phyloP scores from a whole-genome alignment of 2,329 filamentous ascomycete genomes.

The Aureobasidium uvarum region DNA sequence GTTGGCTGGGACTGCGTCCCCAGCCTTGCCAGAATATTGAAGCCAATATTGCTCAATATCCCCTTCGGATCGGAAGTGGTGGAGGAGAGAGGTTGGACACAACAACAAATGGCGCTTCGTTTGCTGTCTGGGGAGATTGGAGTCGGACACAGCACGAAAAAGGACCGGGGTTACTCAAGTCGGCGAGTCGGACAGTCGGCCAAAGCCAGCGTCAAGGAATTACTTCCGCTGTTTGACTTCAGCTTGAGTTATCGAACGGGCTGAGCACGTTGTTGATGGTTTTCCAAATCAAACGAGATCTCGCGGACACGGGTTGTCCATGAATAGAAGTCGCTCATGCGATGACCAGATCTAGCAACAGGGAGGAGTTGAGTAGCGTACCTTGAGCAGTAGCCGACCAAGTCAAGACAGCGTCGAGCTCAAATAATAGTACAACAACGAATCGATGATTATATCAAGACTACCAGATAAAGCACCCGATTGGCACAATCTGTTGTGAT shows the following conservation, averaged over 20 bases:
- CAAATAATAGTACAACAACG: conserved; percentile 2
- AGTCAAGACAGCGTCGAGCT: not conserved
- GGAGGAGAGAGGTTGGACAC: not conserved
- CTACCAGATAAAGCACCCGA: not conserved
- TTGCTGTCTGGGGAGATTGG: not conserved
- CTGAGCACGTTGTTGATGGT: conserved; percentile 1
- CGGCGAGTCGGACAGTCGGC: not conserved
- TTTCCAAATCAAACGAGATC: not conserved
- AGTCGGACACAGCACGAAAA: conserved; percentile 1
- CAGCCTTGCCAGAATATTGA: not conserved
- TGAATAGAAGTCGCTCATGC: not conserved
- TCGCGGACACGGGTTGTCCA: conserved; percentile 4
- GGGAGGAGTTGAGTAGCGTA: not conserved
- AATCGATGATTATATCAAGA: not conserved
- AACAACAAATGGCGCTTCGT: not conserved
- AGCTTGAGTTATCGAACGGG: conserved; percentile 2
- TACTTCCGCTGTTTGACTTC: not conserved
- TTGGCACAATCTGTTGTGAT: not conserved
- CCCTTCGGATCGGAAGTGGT: not conserved
- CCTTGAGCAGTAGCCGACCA: not conserved
- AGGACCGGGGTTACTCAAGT: not conserved
- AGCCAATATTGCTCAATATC: conserved; percentile 1
- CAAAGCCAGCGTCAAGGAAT: not conserved
- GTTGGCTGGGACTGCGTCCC: not conserved
- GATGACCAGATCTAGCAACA: not conserved